Conservation (phyloP, 2,329 filamentous ascomycete species). For the Seiridium cupressi region DNA sequence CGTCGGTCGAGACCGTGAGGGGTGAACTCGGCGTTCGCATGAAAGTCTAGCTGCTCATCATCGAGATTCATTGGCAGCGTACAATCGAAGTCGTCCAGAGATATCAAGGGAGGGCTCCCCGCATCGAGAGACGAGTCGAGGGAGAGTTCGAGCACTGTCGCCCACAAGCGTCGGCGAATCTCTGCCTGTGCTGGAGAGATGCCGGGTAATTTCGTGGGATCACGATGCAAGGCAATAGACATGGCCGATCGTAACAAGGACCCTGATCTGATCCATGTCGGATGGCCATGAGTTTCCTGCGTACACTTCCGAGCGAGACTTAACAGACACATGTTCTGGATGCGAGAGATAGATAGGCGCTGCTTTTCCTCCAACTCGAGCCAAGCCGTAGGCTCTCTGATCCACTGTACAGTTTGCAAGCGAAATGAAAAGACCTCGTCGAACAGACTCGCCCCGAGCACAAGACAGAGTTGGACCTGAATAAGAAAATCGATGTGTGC, state of each 20-base stretch:
- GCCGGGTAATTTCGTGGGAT: slow-evolving; percentile 37
- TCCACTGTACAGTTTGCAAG: slow-evolving; percentile 49
- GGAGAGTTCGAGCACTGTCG: slow-evolving; percentile 47
- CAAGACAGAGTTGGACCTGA: slow-evolving; percentile 56
- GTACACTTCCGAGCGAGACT: slow-evolving; percentile 38
- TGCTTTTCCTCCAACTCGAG: slow-evolving; percentile 46
- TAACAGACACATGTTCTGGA: slow-evolving; percentile 47
- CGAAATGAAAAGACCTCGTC: slow-evolving; percentile 51
- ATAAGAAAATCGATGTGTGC: slow-evolving; percentile 47
- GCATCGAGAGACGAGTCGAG: slow-evolving; percentile 43
- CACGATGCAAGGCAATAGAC: slow-evolving; percentile 49
- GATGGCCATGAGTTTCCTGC: slow-evolving; percentile 37
- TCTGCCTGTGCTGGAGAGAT: slow-evolving; percentile 35
- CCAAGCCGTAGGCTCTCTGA: slow-evolving; percentile 57
- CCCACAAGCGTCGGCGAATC: slow-evolving; percentile 51
- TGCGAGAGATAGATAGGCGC: slow-evolving; percentile 43
- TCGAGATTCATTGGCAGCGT: slow-evolving; percentile 46
- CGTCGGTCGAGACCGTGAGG: slow-evolving; percentile 28
- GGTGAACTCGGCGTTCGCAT: slow-evolving; percentile 3
- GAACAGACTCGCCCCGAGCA: slow-evolving; percentile 52
- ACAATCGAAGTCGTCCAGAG: slow-evolving; percentile 45
- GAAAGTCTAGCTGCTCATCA: slow-evolving; percentile 42
- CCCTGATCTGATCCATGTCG: slow-evolving; percentile 46
- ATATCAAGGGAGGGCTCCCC: slow-evolving; percentile 44
- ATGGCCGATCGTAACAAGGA: slow-evolving; percentile 42